Evolutionary conservation across 2,329 filamentous ascomycete genomes (phyloP).

Genomic region (Graphiopsis chlorocephala): DNA sequence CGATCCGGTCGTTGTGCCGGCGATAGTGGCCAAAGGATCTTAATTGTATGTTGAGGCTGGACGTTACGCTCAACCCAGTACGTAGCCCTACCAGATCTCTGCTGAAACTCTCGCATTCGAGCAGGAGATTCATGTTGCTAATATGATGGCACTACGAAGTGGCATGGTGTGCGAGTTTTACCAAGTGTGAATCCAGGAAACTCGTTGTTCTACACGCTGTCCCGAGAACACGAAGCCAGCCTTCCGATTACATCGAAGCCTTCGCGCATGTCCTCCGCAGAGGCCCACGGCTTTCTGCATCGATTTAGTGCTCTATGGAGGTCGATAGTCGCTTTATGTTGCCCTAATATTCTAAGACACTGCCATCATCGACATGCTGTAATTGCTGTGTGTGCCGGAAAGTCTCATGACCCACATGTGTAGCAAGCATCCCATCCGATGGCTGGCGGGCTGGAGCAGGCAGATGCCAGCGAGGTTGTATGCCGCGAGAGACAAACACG

Average conservation of each 20-base stretch:
- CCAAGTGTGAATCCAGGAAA: background rate
- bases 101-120: background rate
- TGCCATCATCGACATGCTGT: background rate
- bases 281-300: background rate
- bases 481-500: background rate
- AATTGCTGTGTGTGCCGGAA: background rate
- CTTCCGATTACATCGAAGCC: background rate
- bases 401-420: background rate
- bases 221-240: no score
- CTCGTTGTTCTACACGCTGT: background rate
- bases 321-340: background rate
- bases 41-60: background rate
- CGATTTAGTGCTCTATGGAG: background rate
- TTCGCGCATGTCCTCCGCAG: background rate
- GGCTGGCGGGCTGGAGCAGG: background rate
- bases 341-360: background rate
- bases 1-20: background rate
- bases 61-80: background rate
- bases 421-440: background rate
- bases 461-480: background rate
- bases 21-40: background rate
- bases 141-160: background rate
- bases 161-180: background rate
- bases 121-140: background rate
- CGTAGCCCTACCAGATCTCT: background rate